Percentiles rank a stretch among this genome's conserved stretches.
These are phyloP conservation scores for Starmerella geochares DNA, from an alignment of 805 yeast species.

Conservation along the genomic window DNA sequence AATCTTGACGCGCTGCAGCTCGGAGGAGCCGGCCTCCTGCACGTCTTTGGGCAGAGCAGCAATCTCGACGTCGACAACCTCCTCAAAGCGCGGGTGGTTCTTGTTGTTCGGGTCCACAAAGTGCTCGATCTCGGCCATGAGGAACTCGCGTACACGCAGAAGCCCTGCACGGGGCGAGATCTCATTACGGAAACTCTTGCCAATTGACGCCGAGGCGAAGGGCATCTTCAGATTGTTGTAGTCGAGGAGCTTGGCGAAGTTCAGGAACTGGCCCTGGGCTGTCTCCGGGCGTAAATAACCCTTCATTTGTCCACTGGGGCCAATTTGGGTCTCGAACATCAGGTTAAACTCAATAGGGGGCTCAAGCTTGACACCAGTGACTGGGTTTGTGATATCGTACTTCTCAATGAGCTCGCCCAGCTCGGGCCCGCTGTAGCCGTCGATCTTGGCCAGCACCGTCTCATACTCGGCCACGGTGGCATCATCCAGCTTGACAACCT, in stretches of 20 bases:
- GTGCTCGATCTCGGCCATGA: conserved; percentile 99
- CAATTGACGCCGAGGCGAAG: conserved; percentile 98
- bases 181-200: conserved; percentile 97
- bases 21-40: conserved; percentile 77
- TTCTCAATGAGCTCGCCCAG: conserved; percentile 80
- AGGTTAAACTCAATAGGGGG: conserved; percentile 91
- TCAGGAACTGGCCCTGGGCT: conserved; percentile 98
- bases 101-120: conserved; percentile 90
- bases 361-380: conserved; percentile 72
- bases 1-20: conserved; percentile 50
- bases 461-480: conserved; percentile 70
- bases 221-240: conserved; percentile 96
- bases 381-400: conserved; percentile 83
- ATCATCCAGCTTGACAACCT: conserved; percentile 79
- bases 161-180: conserved; percentile 97
- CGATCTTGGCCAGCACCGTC: conserved; percentile 74
- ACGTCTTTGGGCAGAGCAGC: conserved; percentile 75
- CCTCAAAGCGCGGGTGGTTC: conserved; percentile 66
- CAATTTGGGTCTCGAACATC: conserved; percentile 98
- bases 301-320: conserved; percentile 93
- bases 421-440: conserved; percentile 87
- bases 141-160: conserved; percentile 93
- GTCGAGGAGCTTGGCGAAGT: conserved; percentile 86
- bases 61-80: conserved; percentile 62
- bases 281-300: conserved; percentile 98